Percentiles rank a stretch among this genome's conserved stretches.
phyloP scores from a whole-genome alignment of 2,329 filamentous ascomycete genomes.

The Teratosphaeria nubilosa region DNA sequence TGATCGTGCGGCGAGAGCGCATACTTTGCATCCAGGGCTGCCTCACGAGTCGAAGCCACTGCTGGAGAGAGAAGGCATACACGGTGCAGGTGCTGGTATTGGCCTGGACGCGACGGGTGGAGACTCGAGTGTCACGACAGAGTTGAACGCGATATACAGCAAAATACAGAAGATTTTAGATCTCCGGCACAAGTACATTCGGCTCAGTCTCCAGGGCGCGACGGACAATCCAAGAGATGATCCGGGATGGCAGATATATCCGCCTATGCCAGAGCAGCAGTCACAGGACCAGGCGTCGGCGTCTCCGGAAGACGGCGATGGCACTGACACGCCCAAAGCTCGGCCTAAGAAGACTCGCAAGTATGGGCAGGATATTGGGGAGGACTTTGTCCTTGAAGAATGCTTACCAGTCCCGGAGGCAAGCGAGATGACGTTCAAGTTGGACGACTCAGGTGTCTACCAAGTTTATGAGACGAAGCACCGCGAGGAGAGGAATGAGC shows the following conservation, averaged over 20 bases:
- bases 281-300: slow-evolving; percentile 49
- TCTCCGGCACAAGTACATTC: slow-evolving; percentile 78
- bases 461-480: slow-evolving; percentile 73
- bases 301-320: slow-evolving; percentile 2
- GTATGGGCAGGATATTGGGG: slow-evolving; percentile 79
- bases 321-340: slow-evolving; percentile 9
- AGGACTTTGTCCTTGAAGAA: slow-evolving; percentile 80
- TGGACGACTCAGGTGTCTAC: slow-evolving; percentile 80
- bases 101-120: slow-evolving; percentile 53
- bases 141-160: slow-evolving; percentile 75
- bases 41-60: slow-evolving; percentile 48
- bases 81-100: slow-evolving; percentile 49
- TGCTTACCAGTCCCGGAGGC: slow-evolving; percentile 61
- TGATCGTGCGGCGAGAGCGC: slow-evolving; percentile 39
- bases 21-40: slow-evolving; percentile 40
- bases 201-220: slow-evolving; percentile 69
- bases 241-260: slow-evolving; percentile 77
- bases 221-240: slow-evolving; percentile 83
- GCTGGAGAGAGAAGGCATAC: slow-evolving; percentile 44
- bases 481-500: slow-evolving; percentile 52
- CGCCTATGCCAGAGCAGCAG: slow-evolving; percentile 79
- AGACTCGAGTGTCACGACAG: slow-evolving; percentile 71
- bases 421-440: slow-evolving; percentile 61
- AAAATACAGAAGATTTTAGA: slow-evolving; percentile 88
- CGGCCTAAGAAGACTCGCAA: slow-evolving; percentile 52